Evolutionary conservation across 164 flowering plant species (phyloP).

Genomic region (Kingdonia uniflora): DNA sequence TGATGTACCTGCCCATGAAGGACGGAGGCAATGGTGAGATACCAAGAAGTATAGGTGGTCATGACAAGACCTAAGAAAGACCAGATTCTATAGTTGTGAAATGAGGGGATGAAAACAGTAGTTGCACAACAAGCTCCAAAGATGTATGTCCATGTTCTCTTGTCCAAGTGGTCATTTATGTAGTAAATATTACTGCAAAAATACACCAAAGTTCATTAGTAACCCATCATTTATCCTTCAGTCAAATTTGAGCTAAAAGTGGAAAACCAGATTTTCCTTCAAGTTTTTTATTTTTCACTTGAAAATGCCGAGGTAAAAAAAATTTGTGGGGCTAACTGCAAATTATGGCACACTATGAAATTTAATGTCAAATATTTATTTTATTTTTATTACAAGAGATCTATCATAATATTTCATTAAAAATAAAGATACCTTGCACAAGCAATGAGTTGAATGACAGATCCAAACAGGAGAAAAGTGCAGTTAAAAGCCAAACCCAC

Average conservation of each 20-base stretch:
- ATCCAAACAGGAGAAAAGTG: constrained; percentile 98
- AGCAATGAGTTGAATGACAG: constrained; percentile 98
- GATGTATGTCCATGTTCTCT: constrained; percentile 99
- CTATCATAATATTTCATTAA: too few relatives aligned
- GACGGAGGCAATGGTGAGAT: constrained; percentile 84
- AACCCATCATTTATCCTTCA: too few relatives aligned
- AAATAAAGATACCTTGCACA: constrained; percentile 89
- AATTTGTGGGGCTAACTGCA: too few relatives aligned
- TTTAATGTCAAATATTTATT: too few relatives aligned
- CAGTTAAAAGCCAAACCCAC: constrained; percentile 97
- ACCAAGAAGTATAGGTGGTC: constrained; percentile 99
- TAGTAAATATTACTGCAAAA: constrained; percentile 90
- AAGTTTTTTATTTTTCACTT: too few relatives aligned
- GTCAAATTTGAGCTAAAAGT: too few relatives aligned
- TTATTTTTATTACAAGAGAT: too few relatives aligned
- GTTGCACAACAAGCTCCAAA: constrained; percentile 99
- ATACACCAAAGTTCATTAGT: not conserved
- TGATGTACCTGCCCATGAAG: constrained; percentile 79
- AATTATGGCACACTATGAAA: too few relatives aligned
- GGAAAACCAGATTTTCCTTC: too few relatives aligned
- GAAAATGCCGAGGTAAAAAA: too few relatives aligned
- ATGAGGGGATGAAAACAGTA: constrained; percentile 97
- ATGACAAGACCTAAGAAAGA: constrained; percentile 85
- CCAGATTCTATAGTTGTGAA: constrained; percentile 98
- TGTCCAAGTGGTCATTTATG: constrained; percentile 95